phyloP scores from a whole-genome alignment of 1,139 yeast species.

The Candida glucosophila region DNA sequence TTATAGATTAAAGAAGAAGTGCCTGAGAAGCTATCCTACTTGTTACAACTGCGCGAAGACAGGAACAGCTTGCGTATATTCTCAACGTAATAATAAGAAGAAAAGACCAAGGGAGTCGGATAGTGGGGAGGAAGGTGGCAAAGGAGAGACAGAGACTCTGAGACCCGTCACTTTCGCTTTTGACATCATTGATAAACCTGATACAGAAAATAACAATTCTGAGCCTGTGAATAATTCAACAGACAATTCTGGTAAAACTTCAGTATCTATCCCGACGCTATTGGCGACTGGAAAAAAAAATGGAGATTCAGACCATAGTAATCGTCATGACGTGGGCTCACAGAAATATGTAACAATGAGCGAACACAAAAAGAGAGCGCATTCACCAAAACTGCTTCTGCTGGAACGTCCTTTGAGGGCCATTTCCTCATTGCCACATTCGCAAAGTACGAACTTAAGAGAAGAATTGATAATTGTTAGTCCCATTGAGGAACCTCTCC shows the following conservation, averaged over 20 bases:
- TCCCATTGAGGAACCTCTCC: constrained; percentile 20
- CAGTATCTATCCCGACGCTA: constrained; percentile 14
- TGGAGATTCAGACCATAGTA: constrained; percentile 1
- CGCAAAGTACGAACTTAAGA: constrained; percentile 12
- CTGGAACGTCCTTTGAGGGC: too few relatives aligned
- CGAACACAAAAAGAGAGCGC: not conserved
- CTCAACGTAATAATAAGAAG: constrained; percentile 15
- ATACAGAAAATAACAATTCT: constrained; percentile 1
- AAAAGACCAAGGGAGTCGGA: constrained; percentile 7
- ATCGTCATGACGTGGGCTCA: not conserved
- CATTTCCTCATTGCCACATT: too few relatives aligned
- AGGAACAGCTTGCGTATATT: constrained; percentile 30
- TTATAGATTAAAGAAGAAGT: constrained; percentile 35
- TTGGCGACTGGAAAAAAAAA: constrained; percentile 5
- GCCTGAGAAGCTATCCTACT: constrained; percentile 29
- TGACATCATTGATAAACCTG: too few relatives aligned
- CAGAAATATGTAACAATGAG: constrained; percentile 1
- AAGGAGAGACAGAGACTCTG: constrained; percentile 2
- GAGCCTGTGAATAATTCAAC: constrained; percentile 1
- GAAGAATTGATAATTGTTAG: constrained; percentile 33
- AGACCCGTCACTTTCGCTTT: too few relatives aligned
- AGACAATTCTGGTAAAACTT: constrained; percentile 1
- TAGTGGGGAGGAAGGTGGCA: constrained; percentile 5
- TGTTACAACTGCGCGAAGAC: constrained; percentile 30
- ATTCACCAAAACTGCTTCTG: not conserved